Percentiles rank a stretch among this genome's conserved stretches.
Evolutionary conservation across 768 basidiomycete genomes (phyloP).

Genomic region (Kwoniella sp.): DNA sequence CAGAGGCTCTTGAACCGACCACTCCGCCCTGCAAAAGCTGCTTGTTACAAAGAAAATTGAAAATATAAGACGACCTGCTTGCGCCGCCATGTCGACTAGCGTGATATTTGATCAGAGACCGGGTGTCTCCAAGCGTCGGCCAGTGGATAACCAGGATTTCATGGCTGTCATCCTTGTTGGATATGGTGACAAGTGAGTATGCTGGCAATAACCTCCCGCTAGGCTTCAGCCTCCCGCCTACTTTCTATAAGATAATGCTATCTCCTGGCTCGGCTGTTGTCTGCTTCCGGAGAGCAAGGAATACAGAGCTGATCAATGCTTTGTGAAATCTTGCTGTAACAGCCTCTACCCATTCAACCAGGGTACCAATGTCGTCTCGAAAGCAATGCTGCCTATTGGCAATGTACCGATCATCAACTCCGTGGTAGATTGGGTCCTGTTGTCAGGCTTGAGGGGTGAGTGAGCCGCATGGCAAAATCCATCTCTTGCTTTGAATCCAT

Average conservation of each 20-base stretch:
- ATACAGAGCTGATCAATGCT: constrained; percentile 36
- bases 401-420: constrained; percentile 87
- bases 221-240: no score
- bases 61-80: neutral
- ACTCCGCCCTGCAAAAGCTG: no score
- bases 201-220: no score
- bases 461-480: constrained; percentile 19
- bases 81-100: constrained; percentile 12
- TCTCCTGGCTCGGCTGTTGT: no score
- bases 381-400: constrained; percentile 81
- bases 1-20: no score
- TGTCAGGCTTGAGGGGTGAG: constrained; percentile 78
- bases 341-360: constrained; percentile 60
- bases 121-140: constrained; percentile 23
- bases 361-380: constrained; percentile 67
- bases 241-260: no score
- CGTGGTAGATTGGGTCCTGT: constrained; percentile 79
- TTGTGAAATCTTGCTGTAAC: no score
- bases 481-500: no score
- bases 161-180: constrained; percentile 85
- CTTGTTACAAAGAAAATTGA: no score
- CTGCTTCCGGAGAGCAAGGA: no score
- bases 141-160: constrained; percentile 64
- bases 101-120: constrained; percentile 24
- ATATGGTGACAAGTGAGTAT: constrained; percentile 86